phyloP scores from a whole-genome alignment of 495 filamentous ascomycete species.

The Talaromyces stipitatus region DNA sequence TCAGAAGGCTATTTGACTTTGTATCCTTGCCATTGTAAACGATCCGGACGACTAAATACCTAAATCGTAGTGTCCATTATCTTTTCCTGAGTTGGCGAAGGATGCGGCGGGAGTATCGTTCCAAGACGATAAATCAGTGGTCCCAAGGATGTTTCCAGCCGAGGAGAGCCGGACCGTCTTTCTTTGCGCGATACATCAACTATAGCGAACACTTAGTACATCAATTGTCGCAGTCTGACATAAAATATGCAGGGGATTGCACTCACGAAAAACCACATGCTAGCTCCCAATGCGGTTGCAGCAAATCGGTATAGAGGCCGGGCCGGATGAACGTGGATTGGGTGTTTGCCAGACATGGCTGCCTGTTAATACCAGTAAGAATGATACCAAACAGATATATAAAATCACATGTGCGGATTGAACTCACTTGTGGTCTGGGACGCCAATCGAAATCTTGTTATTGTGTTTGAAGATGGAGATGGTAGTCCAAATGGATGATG shows the following conservation, averaged over 20 bases:
- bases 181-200: conserved; percentile 93
- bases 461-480: not conserved
- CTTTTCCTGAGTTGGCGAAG: not conserved
- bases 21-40: not conserved
- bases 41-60: not conserved
- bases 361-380: not conserved
- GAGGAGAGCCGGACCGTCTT: conserved; percentile 79
- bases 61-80: not conserved
- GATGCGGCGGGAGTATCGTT: not conserved
- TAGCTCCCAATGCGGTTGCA: conserved; percentile 80
- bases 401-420: not conserved
- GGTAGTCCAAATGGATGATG: not conserved
- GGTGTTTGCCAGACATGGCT: conserved; percentile 59
- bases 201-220: conserved; percentile 23
- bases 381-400: not conserved
- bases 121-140: conserved; percentile 52
- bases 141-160: conserved; percentile 99
- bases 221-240: conserved; percentile 9
- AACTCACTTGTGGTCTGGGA: not conserved
- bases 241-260: not conserved
- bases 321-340: conserved; percentile 63
- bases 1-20: not conserved
- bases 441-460: not conserved
- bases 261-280: conserved; percentile 99
- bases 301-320: conserved; percentile 74